Conservation (phyloP, 371 early-diverging fungal genomes). For the Lichtheimia ornata region DNA sequence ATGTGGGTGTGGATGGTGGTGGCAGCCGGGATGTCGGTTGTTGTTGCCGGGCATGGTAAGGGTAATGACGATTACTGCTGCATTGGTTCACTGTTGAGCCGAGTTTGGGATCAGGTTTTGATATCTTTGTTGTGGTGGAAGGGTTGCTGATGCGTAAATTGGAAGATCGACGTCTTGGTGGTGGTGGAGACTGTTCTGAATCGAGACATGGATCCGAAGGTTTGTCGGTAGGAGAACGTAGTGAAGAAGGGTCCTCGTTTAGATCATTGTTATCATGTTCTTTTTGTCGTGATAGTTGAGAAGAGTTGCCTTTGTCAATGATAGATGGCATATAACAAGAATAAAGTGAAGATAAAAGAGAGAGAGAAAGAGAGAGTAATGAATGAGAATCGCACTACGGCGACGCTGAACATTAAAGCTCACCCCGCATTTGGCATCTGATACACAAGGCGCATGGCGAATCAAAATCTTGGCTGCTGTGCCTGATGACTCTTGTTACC, state of each 20-base stretch:
- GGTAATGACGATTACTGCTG: background rate
- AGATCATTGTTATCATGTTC: background rate
- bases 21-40: background rate
- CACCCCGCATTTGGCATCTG: no score
- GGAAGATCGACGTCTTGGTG: slow-evolving; percentile 1
- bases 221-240: background rate
- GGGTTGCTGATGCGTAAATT: slow-evolving; percentile 2
- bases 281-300: slow-evolving; percentile 2
- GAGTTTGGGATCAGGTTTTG: background rate
- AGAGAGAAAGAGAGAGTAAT: background rate
- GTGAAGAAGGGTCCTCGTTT: background rate
- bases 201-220: no score
- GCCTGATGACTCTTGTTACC: background rate
- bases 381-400: no score
- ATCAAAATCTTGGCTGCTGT: slow-evolving; percentile 1
- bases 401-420: no score
- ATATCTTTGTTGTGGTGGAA: background rate
- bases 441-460: background rate
- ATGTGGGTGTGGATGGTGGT: slow-evolving; percentile 3
- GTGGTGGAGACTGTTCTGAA: no score
- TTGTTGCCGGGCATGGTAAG: background rate
- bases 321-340: background rate
- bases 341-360: background rate
- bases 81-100: background rate
- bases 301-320: background rate